phyloP scores from a whole-genome alignment of 495 filamentous ascomycete species.

The Aspergillus panamensis region DNA sequence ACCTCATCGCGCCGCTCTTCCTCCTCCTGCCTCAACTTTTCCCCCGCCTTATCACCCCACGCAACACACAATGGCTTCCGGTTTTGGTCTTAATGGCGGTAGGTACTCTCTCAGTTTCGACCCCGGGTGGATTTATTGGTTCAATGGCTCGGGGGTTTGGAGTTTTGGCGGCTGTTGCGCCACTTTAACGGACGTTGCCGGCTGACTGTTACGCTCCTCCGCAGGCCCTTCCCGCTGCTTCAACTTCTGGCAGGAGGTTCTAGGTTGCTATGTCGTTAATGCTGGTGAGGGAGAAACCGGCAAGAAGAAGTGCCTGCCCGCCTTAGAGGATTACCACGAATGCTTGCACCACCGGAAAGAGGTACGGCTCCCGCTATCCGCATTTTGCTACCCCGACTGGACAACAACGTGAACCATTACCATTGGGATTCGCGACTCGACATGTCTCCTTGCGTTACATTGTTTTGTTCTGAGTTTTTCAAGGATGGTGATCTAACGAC shows the following conservation, averaged over 20 bases:
- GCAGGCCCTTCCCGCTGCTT: constrained; percentile 89
- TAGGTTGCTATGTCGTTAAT: constrained; percentile 87
- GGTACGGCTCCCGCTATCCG: constrained; percentile 52
- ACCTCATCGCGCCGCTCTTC: constrained; percentile 35
- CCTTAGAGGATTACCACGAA: constrained; percentile 95
- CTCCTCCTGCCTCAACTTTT: constrained; percentile 27
- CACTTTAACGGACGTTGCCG: constrained; percentile 20
- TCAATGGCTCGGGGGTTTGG: constrained; percentile 6
- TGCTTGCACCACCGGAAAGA: constrained; percentile 98
- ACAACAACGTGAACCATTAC: neutral
- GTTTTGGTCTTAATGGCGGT: constrained; percentile 79
- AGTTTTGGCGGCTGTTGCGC: neutral
- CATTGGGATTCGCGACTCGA: constrained; percentile 1
- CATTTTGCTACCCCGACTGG: neutral
- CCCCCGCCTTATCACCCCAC: constrained; percentile 18
- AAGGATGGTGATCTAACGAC: neutral
- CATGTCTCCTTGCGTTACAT: constrained; percentile 1
- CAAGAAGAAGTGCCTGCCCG: constrained; percentile 85
- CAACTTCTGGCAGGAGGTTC: constrained; percentile 95
- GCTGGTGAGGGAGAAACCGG: constrained; percentile 69
- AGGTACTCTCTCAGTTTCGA: constrained; percentile 30
- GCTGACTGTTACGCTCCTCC: constrained; percentile 29
- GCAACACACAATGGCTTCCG: constrained; percentile 66
- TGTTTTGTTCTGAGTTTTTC: neutral
- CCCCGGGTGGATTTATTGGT: neutral